These are phyloP conservation scores for Mariannaea elegans DNA, from an alignment of 2,329 filamentous ascomycete genomes.

Conservation along the genomic window DNA sequence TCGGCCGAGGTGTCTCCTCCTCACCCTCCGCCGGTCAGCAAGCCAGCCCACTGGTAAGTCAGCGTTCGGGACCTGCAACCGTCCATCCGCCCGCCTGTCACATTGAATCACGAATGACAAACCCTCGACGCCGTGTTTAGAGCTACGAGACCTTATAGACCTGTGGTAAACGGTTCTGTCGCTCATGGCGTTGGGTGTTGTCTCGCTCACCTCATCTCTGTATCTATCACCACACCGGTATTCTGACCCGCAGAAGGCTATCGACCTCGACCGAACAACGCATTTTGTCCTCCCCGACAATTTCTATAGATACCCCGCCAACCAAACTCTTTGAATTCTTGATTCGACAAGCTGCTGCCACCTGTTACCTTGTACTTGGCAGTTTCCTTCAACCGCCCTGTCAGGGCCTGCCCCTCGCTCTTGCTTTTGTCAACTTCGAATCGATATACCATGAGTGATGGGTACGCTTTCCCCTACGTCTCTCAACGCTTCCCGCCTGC, in stretches of 20 bases:
- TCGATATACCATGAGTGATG: slow-evolving; percentile 50
- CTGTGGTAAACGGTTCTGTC: slow-evolving; percentile 10
- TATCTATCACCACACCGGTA: slow-evolving; percentile 25
- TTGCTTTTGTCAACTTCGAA: slow-evolving; percentile 33
- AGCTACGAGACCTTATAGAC: slow-evolving; percentile 9
- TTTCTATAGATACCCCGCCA: slow-evolving; percentile 22
- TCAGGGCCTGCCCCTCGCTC: slow-evolving; percentile 24
- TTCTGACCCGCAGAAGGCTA: slow-evolving; percentile 40
- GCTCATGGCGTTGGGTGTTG: slow-evolving; percentile 13
- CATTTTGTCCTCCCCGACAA: slow-evolving; percentile 22
- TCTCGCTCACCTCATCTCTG: slow-evolving; percentile 24
- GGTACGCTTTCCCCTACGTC: slow-evolving; percentile 48
- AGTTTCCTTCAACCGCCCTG: slow-evolving; percentile 21
- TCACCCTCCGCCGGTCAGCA: slow-evolving; percentile 29
- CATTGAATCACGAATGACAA: slow-evolving; percentile 1
- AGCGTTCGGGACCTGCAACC: slow-evolving; percentile 28
- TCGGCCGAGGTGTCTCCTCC: slow-evolving; percentile 27
- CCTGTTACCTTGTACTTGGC: slow-evolving; percentile 20
- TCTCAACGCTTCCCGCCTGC: slow-evolving; percentile 44
- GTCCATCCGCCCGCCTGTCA: slow-evolving; percentile 1
- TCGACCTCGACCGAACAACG: slow-evolving; percentile 41
- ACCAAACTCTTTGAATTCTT: slow-evolving; percentile 17
- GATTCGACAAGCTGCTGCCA: slow-evolving; percentile 21
- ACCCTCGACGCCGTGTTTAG: not conserved
- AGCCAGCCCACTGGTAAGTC: slow-evolving; percentile 36